Conservation (phyloP, 306 rosid species). For the peach (Prunus persica) region Prunus_persica_NCBIv2 NC_034011.1:20149001-20149500, state of each 20-base stretch:
- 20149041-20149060: neutral
- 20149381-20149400: neutral
- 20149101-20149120: neutral
- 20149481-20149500: neutral
- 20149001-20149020: no score
- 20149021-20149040: no score
- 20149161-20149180: neutral
- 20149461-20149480: neutral
- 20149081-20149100: neutral
- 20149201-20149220: neutral
- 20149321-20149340: no score
- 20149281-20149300: neutral
- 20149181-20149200: neutral
- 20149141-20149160: neutral
- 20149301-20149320: neutral
- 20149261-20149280: neutral
- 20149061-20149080: neutral
- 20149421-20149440: neutral
- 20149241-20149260: neutral
- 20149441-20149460: neutral
- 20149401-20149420: neutral
- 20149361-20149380: neutral
- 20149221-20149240: neutral
- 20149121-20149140: neutral
- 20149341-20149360: neutral